These are phyloP conservation scores for Arthrobotrys megalospora DNA, from an alignment of 2,329 filamentous ascomycete species.

Conservation along the genomic window DNA sequence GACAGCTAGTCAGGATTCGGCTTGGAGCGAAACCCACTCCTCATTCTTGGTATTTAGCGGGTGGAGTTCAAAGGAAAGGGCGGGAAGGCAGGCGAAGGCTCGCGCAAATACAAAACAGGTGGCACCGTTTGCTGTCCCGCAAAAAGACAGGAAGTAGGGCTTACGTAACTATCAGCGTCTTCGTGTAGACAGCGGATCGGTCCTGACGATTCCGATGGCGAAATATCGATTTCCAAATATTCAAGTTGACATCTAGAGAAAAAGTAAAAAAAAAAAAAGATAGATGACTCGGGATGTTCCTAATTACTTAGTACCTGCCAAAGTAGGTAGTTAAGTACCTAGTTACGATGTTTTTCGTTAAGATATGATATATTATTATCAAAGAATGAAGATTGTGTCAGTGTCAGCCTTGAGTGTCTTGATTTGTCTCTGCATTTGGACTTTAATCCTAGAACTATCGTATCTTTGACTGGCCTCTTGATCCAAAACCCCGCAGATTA, in stretches of 20 bases:
- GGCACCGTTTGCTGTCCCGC: constrained; percentile 25
- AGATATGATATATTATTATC: constrained; percentile 13
- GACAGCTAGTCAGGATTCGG: constrained; percentile 49
- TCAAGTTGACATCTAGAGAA: neutral
- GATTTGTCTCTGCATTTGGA: constrained; percentile 13
- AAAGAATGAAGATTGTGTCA: constrained; percentile 14
- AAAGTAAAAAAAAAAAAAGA: constrained; percentile 25
- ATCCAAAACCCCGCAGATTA: constrained; percentile 28
- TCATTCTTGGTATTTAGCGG: constrained; percentile 51
- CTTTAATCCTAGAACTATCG: neutral
- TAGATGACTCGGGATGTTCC: constrained; percentile 17
- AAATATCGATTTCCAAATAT: constrained; percentile 9
- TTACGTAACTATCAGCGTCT: constrained; percentile 51
- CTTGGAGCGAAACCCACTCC: constrained; percentile 51
- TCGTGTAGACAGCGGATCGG: constrained; percentile 27
- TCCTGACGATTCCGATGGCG: constrained; percentile 23
- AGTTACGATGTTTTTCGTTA: constrained; percentile 2
- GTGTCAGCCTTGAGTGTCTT: constrained; percentile 13
- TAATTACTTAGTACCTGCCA: constrained; percentile 1
- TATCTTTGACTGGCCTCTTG: neutral
- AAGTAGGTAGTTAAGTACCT: constrained; percentile 6
- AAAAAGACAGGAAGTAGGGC: constrained; percentile 21
- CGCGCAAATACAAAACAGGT: constrained; percentile 37
- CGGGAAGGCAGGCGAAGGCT: constrained; percentile 45
- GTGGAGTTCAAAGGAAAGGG: constrained; percentile 44